phyloP scores from a whole-genome alignment of 306 rosid species.

The Corylus avellana region DNA sequence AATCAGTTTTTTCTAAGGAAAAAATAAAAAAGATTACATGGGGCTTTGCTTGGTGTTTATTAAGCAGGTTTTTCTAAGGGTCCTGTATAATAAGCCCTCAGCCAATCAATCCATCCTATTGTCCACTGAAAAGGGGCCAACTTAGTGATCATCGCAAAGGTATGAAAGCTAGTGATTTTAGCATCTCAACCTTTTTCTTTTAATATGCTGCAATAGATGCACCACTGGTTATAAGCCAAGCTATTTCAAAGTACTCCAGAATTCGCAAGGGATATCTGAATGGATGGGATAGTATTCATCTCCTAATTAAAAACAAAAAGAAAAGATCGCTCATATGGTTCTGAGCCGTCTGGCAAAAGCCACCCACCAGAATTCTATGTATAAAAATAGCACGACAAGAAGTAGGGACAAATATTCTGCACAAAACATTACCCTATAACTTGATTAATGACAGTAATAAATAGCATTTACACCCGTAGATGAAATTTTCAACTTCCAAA shows the following conservation, averaged over 20 bases:
- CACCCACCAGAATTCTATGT: too few relatives aligned
- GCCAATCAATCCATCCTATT: neutral
- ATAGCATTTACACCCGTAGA: slow-evolving; percentile 7
- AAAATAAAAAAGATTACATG: neutral
- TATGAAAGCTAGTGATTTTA: neutral
- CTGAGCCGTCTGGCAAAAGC: too few relatives aligned
- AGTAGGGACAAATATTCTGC: neutral
- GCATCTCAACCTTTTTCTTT: neutral
- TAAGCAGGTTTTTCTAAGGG: neutral
- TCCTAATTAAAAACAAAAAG: too few relatives aligned
- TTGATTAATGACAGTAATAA: slow-evolving; percentile 2
- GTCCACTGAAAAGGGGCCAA: neutral
- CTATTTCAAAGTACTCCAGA: too few relatives aligned
- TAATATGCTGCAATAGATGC: neutral
- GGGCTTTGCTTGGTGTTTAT: neutral
- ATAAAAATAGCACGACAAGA: neutral
- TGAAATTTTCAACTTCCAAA: neutral
- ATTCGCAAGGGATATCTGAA: too few relatives aligned
- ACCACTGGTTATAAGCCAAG: too few relatives aligned
- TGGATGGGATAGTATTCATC: too few relatives aligned
- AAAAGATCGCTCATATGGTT: too few relatives aligned
- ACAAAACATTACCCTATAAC: neutral
- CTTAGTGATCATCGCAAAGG: neutral
- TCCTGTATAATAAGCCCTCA: neutral
- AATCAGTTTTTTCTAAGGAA: neutral